phyloP scores from a whole-genome alignment of 2,329 filamentous ascomycete genomes.

The Trichothecium roseum region DNA sequence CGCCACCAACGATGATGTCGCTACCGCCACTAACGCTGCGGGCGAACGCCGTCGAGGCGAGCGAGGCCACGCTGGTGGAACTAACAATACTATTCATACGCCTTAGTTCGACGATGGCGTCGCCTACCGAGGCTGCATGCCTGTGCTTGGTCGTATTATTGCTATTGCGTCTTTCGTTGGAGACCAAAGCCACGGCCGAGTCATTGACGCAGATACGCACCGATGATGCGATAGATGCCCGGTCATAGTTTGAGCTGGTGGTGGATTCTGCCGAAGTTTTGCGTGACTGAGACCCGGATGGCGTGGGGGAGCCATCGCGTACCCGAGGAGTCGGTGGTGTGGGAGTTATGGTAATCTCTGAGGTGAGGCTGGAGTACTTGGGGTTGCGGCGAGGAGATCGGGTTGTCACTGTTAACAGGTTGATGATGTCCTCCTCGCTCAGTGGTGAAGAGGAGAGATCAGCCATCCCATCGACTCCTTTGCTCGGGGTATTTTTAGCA shows the following conservation, averaged over 20 bases:
- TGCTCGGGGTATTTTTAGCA: background rate
- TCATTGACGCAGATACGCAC: background rate
- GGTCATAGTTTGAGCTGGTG: conserved; percentile 16
- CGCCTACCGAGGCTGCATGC: conserved; percentile 19
- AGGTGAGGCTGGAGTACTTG: conserved; percentile 11
- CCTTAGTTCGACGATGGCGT: conserved; percentile 39
- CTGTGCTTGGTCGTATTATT: background rate
- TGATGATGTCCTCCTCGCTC: conserved; percentile 21
- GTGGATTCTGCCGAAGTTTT: conserved; percentile 8
- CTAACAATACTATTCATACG: conserved; percentile 47
- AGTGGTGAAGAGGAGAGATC: conserved; percentile 19
- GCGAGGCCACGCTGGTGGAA: conserved; percentile 29
- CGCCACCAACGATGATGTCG: conserved; percentile 12
- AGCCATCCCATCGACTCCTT: background rate
- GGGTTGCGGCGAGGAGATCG: conserved; percentile 7
- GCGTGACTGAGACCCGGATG: conserved; percentile 2
- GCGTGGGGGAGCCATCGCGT: conserved; percentile 9
- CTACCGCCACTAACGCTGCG: conserved; percentile 4
- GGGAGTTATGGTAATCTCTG: conserved; percentile 15
- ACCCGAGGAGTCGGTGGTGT: conserved; percentile 17
- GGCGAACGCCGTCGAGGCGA: conserved; percentile 18
- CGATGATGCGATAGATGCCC: conserved; percentile 1
- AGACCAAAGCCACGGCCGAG: background rate
- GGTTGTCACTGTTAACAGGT: conserved; percentile 13
- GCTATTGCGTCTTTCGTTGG: background rate